Conservation (phyloP, 139 green algal genomes). For the Tetratostichococcus sp. region DNA sequence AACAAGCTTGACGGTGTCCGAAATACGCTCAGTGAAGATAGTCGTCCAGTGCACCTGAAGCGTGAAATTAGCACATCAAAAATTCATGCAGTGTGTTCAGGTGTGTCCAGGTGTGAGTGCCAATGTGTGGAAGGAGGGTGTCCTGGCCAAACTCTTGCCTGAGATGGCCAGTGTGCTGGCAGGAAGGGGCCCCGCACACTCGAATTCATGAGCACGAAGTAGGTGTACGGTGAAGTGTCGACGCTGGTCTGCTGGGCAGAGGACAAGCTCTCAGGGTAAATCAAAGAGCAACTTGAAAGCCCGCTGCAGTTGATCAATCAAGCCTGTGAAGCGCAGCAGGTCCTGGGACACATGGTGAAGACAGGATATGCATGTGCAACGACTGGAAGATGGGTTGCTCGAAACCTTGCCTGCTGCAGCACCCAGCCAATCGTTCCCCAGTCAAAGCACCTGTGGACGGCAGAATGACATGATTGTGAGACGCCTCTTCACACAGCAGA, state of each 20-base stretch:
- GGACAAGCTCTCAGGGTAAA: no score
- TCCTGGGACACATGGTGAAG: no score
- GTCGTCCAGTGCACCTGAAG: slow-evolving; percentile 36
- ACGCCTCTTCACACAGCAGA: no score
- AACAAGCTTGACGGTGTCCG: slow-evolving; percentile 43
- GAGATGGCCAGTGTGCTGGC: slow-evolving; percentile 27
- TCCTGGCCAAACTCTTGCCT: no score
- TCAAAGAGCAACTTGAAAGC: no score
- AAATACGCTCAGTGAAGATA: slow-evolving; percentile 29
- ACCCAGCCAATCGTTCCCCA: slow-evolving; percentile 57
- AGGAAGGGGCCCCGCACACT: slow-evolving; percentile 30
- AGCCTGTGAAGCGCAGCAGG: no score
- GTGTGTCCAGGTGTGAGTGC: no score
- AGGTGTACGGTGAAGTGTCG: slow-evolving; percentile 4
- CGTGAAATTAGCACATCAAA: slow-evolving; percentile 4
- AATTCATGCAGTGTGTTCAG: background rate
- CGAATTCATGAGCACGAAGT: slow-evolving; percentile 26
- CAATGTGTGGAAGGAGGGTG: no score
- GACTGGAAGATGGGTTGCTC: no score
- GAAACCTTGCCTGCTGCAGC: slow-evolving; percentile 7
- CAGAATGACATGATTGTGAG: background rate
- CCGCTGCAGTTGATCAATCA: no score
- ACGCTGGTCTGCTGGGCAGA: background rate
- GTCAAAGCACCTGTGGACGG: slow-evolving; percentile 31
- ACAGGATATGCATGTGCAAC: no score